Evolutionary conservation across 192 early-diverging fungal genomes (phyloP).

Genomic region (Coemansia reversa): DNA sequence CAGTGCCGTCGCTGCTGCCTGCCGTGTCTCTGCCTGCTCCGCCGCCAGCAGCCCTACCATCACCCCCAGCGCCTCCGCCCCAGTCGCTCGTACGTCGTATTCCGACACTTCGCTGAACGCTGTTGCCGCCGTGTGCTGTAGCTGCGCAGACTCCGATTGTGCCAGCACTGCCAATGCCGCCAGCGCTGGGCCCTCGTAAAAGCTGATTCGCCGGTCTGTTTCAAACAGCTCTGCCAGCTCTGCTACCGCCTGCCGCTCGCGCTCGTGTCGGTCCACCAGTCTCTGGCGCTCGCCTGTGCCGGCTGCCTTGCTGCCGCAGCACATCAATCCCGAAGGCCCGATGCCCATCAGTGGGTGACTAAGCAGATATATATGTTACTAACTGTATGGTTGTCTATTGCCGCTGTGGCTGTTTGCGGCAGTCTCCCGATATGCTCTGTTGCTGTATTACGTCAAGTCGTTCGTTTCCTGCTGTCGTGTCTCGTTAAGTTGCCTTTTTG

Average conservation of each 20-base stretch:
- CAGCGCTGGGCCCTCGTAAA: slow-evolving; percentile 77
- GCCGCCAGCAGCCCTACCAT: slow-evolving; percentile 76
- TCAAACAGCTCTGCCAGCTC: slow-evolving; percentile 44
- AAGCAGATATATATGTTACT: background rate
- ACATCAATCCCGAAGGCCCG: background rate
- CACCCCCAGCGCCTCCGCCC: slow-evolving; percentile 66
- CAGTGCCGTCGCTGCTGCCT: slow-evolving; percentile 75
- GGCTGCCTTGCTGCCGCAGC: background rate
- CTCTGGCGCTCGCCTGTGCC: slow-evolving; percentile 24
- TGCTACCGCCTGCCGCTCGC: slow-evolving; percentile 42
- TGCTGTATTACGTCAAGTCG: too few species aligned
- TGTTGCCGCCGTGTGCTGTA: slow-evolving; percentile 82
- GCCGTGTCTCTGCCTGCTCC: slow-evolving; percentile 74
- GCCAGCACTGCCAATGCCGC: slow-evolving; percentile 75
- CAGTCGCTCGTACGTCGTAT: slow-evolving; percentile 70
- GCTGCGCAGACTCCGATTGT: slow-evolving; percentile 79
- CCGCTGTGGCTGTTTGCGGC: too few species aligned
- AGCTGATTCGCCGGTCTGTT: slow-evolving; percentile 47
- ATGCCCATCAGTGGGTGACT: slow-evolving; percentile 1
- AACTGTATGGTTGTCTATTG: too few species aligned
- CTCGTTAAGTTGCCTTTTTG: too few species aligned
- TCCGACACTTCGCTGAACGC: slow-evolving; percentile 90
- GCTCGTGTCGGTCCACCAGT: slow-evolving; percentile 19
- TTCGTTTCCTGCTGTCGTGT: too few species aligned
- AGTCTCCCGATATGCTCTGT: too few species aligned